Evolutionary conservation across 2,329 filamentous ascomycete genomes (phyloP).

Genomic region (Claviceps arundinis): DNA sequence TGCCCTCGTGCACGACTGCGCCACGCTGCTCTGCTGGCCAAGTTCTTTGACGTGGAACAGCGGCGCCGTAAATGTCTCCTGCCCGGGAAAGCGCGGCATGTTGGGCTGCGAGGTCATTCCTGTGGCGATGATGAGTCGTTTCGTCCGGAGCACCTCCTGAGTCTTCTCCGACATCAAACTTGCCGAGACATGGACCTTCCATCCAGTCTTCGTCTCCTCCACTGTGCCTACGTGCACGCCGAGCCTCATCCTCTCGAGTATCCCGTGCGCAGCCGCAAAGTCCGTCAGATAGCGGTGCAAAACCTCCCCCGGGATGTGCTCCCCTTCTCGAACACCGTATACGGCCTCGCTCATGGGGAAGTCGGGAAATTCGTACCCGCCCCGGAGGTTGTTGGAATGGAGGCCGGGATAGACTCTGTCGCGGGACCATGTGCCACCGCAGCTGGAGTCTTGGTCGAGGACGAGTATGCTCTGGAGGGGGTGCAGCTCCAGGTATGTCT

Average conservation of each 20-base stretch:
- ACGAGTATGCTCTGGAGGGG: slow-evolving; percentile 32
- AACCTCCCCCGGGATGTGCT: slow-evolving; percentile 23
- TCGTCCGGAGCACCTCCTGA: background rate
- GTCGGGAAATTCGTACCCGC: slow-evolving; percentile 50
- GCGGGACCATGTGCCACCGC: slow-evolving; percentile 49
- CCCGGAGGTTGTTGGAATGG: slow-evolving; percentile 50
- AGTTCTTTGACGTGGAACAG: slow-evolving; percentile 34
- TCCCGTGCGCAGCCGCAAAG: slow-evolving; percentile 29
- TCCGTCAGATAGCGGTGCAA: slow-evolving; percentile 24
- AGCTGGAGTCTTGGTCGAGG: slow-evolving; percentile 32
- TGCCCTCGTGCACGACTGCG: slow-evolving; percentile 20
- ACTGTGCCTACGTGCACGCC: slow-evolving; percentile 35
- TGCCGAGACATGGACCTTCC: slow-evolving; percentile 7
- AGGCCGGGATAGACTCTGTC: slow-evolving; percentile 46
- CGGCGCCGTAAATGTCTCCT: slow-evolving; percentile 21
- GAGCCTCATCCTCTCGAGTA: slow-evolving; percentile 35
- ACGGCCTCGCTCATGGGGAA: slow-evolving; percentile 42
- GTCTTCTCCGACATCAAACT: background rate
- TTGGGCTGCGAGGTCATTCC: slow-evolving; percentile 32
- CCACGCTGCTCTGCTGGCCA: slow-evolving; percentile 16
- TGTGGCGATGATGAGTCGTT: slow-evolving; percentile 36
- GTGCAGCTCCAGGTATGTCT: slow-evolving; percentile 36
- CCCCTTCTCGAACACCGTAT: slow-evolving; percentile 23
- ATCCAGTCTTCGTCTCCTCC: slow-evolving; percentile 11
- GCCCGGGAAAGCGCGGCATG: slow-evolving; percentile 24